These are phyloP conservation scores for Penicillium silybi DNA, from an alignment of 495 filamentous ascomycete genomes.

Conservation along the genomic window DNA sequence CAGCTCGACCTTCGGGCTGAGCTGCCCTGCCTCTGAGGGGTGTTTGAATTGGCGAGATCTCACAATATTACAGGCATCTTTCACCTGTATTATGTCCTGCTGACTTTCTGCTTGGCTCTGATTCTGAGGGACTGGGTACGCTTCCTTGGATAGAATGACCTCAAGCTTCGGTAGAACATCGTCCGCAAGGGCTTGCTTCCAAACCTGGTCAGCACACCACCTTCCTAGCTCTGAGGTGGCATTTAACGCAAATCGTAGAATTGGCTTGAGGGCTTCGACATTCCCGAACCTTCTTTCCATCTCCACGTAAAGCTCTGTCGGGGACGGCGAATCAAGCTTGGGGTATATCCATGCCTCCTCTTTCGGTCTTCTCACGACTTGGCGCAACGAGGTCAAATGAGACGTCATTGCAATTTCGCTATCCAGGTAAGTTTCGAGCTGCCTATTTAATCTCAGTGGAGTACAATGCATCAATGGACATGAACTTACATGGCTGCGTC, in stretches of 20 bases:
- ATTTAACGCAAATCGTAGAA: constrained; percentile 54
- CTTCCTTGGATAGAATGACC: constrained; percentile 47
- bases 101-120: constrained; percentile 39
- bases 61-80: constrained; percentile 57
- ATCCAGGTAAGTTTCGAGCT: constrained; percentile 75
- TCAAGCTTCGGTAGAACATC: constrained; percentile 62
- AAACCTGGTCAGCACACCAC: constrained; percentile 85
- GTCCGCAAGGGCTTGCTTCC: constrained; percentile 67
- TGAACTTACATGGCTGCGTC: constrained; percentile 57
- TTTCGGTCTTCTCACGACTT: constrained; percentile 54
- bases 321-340: constrained; percentile 45
- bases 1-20: constrained; percentile 71
- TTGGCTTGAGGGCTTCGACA: constrained; percentile 51
- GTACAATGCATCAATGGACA: background rate
- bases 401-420: constrained; percentile 79
- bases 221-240: constrained; percentile 67
- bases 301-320: constrained; percentile 59
- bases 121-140: constrained; percentile 13
- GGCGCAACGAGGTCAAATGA: constrained; percentile 57
- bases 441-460: constrained; percentile 32
- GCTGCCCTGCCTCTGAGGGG: constrained; percentile 34
- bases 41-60: constrained; percentile 42
- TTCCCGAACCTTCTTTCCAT: constrained; percentile 55
- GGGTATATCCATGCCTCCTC: constrained; percentile 61
- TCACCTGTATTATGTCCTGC: constrained; percentile 50